Evolutionary conservation across 2,329 filamentous ascomycete species (phyloP).

Genomic region (Epichloe gansuensis): DNA sequence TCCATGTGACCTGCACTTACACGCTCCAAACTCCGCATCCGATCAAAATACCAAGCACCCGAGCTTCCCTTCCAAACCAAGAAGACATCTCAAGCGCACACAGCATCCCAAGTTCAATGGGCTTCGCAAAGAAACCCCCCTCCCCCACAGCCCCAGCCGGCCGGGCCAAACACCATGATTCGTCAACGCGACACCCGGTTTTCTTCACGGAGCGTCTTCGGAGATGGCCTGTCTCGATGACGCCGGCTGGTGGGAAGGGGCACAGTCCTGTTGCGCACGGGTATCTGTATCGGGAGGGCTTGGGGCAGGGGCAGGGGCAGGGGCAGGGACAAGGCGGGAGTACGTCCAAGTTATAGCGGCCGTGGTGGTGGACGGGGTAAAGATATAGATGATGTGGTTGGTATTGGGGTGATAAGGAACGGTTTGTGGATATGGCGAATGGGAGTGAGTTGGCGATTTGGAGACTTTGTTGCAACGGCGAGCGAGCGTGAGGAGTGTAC

Average conservation of each 20-base stretch:
- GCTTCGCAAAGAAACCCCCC: background rate
- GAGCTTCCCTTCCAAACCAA: no score
- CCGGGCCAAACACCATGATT: conserved; percentile 29
- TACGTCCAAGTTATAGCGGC: conserved; percentile 9
- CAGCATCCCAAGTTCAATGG: background rate
- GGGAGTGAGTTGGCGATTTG: background rate
- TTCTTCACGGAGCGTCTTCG: conserved; percentile 58
- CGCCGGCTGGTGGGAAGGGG: conserved; percentile 4
- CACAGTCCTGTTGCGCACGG: conserved; percentile 44
- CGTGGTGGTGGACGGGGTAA: conserved; percentile 10
- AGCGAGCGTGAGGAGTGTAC: no score
- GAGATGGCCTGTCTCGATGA: conserved; percentile 33
- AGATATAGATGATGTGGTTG: background rate
- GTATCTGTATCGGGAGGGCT: conserved; percentile 41
- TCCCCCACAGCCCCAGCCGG: conserved; percentile 11
- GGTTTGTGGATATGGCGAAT: background rate
- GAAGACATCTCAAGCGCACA: no score
- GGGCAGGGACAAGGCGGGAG: background rate
- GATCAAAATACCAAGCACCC: no score
- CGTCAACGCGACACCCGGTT: conserved; percentile 55
- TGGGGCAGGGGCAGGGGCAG: no score
- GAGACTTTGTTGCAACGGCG: no score
- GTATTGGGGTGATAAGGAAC: background rate
- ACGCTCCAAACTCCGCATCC: no score
- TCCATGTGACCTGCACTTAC: no score